Conservation (phyloP, 352 stramenopile species). For the Pythium aristosporum region DNA sequence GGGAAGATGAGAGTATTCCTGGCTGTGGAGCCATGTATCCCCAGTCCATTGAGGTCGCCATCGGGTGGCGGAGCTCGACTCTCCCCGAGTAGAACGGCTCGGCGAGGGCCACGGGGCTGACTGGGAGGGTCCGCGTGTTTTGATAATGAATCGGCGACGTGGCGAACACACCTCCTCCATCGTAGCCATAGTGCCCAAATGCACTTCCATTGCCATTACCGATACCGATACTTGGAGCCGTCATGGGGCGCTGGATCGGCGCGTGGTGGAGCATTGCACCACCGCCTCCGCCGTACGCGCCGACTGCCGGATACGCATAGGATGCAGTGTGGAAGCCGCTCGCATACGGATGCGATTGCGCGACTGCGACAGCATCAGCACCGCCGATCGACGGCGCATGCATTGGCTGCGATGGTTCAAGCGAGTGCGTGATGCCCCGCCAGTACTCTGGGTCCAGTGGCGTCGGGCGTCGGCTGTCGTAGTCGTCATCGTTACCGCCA, state of each 20-base stretch:
- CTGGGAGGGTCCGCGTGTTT: conserved; percentile 8
- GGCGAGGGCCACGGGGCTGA: conserved; percentile 21
- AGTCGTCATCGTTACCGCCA: conserved; percentile 30
- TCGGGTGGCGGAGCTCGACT: background rate
- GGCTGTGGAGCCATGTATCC: background rate
- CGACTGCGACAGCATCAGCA: conserved; percentile 17
- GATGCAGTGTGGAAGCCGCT: background rate
- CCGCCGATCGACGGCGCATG: conserved; percentile 2
- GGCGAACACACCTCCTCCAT: conserved; percentile 13
- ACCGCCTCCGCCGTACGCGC: background rate
- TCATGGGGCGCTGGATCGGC: conserved; percentile 27
- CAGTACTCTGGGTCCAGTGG: conserved; percentile 74
- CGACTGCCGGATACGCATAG: conserved; percentile 14
- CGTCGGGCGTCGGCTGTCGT: conserved; percentile 38
- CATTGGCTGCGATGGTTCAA: conserved; percentile 26
- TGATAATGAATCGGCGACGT: conserved; percentile 33
- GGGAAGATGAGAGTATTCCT: background rate
- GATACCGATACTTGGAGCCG: conserved; percentile 21
- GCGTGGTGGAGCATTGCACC: conserved; percentile 8
- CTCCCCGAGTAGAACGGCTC: conserved; percentile 2
- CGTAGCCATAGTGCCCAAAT: conserved; percentile 12
- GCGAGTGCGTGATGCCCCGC: conserved; percentile 66
- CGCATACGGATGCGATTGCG: conserved; percentile 7
- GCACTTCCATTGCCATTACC: background rate
- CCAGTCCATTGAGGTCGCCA: conserved; percentile 21